Conservation (phyloP, 306 rosid genomes). For the Castanea crenata region DNA sequence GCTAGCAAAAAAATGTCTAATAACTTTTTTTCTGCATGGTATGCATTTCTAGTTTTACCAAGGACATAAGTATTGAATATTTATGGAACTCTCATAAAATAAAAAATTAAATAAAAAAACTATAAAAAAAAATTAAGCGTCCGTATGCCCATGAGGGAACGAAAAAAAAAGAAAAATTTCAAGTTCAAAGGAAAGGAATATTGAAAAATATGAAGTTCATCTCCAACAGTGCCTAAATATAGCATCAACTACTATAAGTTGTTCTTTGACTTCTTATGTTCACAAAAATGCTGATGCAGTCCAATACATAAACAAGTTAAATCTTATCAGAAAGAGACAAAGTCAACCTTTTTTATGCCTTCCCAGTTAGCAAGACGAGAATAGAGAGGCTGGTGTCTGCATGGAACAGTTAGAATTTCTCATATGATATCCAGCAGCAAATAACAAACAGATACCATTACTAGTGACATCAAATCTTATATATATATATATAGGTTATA, state of each 20-base stretch:
- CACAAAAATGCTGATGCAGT: not conserved
- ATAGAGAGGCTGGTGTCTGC: conserved; percentile 87
- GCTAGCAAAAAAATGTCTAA: too few species aligned
- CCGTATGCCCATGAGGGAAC: not conserved
- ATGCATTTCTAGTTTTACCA: not conserved
- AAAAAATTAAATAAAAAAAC: too few species aligned
- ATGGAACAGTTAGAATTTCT: conserved; percentile 25
- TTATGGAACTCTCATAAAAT: not conserved
- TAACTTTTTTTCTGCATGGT: not conserved
- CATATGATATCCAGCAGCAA: conserved; percentile 17
- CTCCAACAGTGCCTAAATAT: not conserved
- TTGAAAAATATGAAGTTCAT: not conserved
- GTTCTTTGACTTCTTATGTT: not conserved
- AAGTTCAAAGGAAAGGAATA: not conserved
- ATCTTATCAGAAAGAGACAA: conserved; percentile 8
- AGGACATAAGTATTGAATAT: not conserved
- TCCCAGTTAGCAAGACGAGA: conserved; percentile 96
- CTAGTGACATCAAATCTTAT: not conserved
- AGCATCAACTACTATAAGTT: not conserved
- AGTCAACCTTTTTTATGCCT: conserved; percentile 70
- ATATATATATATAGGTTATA: not conserved
- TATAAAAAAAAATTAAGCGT: not conserved
- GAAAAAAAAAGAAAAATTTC: not conserved
- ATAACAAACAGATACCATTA: conserved; percentile 4
- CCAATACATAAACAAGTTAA: not conserved